Evolutionary conservation across 306 rosid species (phyloP).

Genomic region (Medicago ruthenica): DNA sequence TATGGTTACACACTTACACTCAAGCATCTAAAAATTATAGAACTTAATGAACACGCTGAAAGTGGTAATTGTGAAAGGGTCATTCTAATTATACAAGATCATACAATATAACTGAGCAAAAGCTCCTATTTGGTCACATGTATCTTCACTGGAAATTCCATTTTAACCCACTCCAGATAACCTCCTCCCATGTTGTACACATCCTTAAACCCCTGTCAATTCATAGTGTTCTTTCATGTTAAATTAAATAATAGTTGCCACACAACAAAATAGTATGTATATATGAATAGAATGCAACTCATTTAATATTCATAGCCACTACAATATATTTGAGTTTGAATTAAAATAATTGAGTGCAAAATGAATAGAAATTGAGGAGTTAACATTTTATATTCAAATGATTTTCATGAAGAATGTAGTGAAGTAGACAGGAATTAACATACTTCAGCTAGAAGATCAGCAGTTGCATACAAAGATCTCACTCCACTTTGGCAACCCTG

Average conservation of each 20-base stretch:
- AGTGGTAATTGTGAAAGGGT: neutral
- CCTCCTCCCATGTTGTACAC: slow-evolving; percentile 90
- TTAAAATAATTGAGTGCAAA: neutral
- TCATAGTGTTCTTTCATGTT: slow-evolving; percentile 7
- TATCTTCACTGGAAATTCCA: slow-evolving; percentile 48
- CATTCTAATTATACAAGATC: neutral
- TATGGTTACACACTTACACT: neutral
- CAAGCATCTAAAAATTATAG: neutral
- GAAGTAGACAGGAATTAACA: slow-evolving; percentile 32
- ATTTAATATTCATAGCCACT: neutral
- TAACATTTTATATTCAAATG: neutral
- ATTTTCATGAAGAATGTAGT: neutral
- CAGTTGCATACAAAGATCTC: slow-evolving; percentile 71
- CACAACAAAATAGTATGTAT: neutral
- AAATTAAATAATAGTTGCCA: slow-evolving; percentile 10
- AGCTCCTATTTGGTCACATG: neutral
- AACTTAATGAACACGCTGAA: slow-evolving; percentile 10
- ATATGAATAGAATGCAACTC: too few relatives aligned
- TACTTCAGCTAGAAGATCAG: slow-evolving; percentile 66
- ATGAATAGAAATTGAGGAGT: neutral
- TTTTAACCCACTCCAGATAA: slow-evolving; percentile 66
- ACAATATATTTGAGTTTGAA: too few relatives aligned
- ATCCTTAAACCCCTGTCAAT: slow-evolving; percentile 68
- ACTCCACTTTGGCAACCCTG: slow-evolving; percentile 93
- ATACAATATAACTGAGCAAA: neutral